These are phyloP conservation scores for Phialophora chinensis DNA, from an alignment of 2,329 filamentous ascomycete species.

Conservation along the genomic window DNA sequence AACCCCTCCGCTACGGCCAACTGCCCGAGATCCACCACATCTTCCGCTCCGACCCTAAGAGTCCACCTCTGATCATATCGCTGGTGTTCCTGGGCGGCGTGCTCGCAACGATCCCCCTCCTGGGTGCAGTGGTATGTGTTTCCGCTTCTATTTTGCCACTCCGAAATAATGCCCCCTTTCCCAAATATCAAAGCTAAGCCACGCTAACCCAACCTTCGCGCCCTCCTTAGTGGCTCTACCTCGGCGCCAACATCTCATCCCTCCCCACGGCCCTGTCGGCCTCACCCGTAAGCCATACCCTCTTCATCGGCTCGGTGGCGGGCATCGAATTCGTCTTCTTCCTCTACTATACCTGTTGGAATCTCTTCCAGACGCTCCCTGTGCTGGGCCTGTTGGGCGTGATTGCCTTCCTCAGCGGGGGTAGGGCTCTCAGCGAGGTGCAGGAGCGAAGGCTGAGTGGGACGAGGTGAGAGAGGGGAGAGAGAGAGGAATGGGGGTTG, in stretches of 20 bases:
- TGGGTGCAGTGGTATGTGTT: slow-evolving; percentile 71
- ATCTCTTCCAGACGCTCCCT: slow-evolving; percentile 85
- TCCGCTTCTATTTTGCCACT: neutral
- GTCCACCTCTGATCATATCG: slow-evolving; percentile 79
- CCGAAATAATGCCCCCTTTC: neutral
- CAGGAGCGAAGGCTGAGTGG: slow-evolving; percentile 85
- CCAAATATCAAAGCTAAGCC: too few relatives aligned
- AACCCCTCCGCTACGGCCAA: slow-evolving; percentile 81
- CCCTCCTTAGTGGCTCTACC: slow-evolving; percentile 69
- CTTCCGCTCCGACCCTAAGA: slow-evolving; percentile 80
- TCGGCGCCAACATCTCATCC: slow-evolving; percentile 85
- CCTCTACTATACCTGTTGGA: slow-evolving; percentile 92
- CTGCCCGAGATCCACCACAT: slow-evolving; percentile 86
- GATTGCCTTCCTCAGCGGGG: slow-evolving; percentile 83
- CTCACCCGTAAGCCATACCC: slow-evolving; percentile 78
- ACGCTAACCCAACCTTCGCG: slow-evolving; percentile 15
- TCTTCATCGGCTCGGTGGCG: slow-evolving; percentile 87
- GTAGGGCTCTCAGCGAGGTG: slow-evolving; percentile 88
- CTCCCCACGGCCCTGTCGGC: slow-evolving; percentile 73
- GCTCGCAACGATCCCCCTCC: slow-evolving; percentile 71
- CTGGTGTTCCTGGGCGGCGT: slow-evolving; percentile 77
- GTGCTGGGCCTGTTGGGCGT: slow-evolving; percentile 70
- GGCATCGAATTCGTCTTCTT: slow-evolving; percentile 92
- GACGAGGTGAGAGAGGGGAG: slow-evolving; percentile 51
- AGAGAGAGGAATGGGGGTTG: neutral